A percentile compares a stretch with the other conserved stretches of the same genome.
These are phyloP conservation scores for Suillus bovinus DNA, from an alignment of 768 basidiomycete genomes.

Conservation along the genomic window DNA sequence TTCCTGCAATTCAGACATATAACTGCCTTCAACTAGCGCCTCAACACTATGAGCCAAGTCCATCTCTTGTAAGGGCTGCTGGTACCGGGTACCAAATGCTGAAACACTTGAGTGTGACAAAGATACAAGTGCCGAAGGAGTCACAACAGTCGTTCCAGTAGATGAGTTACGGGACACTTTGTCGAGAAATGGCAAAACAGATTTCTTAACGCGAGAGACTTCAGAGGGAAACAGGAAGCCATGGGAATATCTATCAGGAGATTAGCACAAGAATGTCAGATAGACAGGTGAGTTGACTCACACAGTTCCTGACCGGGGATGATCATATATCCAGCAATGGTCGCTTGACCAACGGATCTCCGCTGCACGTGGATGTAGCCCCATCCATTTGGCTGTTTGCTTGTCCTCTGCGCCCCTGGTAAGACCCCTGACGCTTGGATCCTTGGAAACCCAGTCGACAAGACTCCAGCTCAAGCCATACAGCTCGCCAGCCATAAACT, in stretches of 20 bases:
- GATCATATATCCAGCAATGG: slow-evolving; percentile 97
- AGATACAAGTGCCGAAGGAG: slow-evolving; percentile 48
- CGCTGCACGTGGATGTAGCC: slow-evolving; percentile 72
- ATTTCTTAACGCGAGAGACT: slow-evolving; percentile 63
- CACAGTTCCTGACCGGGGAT: slow-evolving; percentile 93
- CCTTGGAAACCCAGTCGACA: slow-evolving; percentile 83
- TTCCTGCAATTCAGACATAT: slow-evolving; percentile 72
- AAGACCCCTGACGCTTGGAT: slow-evolving; percentile 63
- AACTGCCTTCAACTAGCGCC: slow-evolving; percentile 90
- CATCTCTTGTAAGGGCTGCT: slow-evolving; percentile 65
- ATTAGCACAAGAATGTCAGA: slow-evolving; percentile 12
- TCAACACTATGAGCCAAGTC: slow-evolving; percentile 76
- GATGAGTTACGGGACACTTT: slow-evolving; percentile 39
- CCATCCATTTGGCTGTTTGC: slow-evolving; percentile 91
- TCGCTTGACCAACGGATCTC: slow-evolving; percentile 90
- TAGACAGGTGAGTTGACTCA: slow-evolving; percentile 38
- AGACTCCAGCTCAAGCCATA: slow-evolving; percentile 90
- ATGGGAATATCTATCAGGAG: slow-evolving; percentile 74
- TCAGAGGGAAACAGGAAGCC: slow-evolving; percentile 95
- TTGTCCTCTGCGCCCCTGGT: slow-evolving; percentile 90
- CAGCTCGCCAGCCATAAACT: slow-evolving; percentile 94
- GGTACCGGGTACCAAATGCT: slow-evolving; percentile 78
- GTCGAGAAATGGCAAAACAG: slow-evolving; percentile 54
- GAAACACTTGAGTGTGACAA: slow-evolving; percentile 87
- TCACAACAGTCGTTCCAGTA: slow-evolving; percentile 23